Evolutionary conservation across 2,329 filamentous ascomycete species (phyloP).

Genomic region (Colletotrichum tropicicola): DNA sequence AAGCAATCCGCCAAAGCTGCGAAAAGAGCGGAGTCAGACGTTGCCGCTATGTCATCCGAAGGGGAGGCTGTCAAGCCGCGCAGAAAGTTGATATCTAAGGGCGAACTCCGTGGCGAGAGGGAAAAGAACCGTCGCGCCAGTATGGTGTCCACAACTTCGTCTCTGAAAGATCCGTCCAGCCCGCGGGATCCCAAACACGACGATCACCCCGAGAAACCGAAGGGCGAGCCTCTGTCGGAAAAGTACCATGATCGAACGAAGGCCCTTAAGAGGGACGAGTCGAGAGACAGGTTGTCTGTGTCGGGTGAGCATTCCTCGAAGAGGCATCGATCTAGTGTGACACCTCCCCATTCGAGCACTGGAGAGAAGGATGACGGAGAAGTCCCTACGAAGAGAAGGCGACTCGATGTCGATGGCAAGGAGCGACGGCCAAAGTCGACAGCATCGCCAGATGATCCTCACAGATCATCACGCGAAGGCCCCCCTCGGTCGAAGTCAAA

Average conservation of each 20-base stretch:
- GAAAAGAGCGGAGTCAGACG: conserved; percentile 64
- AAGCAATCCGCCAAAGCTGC: conserved; percentile 57
- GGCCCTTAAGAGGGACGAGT: conserved; percentile 69
- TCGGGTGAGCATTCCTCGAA: conserved; percentile 64
- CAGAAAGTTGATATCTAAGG: conserved; percentile 70
- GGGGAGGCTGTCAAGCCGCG: conserved; percentile 67
- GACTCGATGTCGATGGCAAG: conserved; percentile 62
- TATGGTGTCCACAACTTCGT: conserved; percentile 64
- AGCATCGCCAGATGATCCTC: conserved; percentile 55
- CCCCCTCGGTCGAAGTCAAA: conserved; percentile 38
- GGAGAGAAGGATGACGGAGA: conserved; percentile 63
- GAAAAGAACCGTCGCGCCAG: conserved; percentile 68
- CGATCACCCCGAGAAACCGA: conserved; percentile 57
- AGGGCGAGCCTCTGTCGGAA: conserved; percentile 54
- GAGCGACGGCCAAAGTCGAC: conserved; percentile 57
- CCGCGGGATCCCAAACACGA: conserved; percentile 60
- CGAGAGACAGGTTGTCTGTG: conserved; percentile 61
- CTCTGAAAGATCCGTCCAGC: conserved; percentile 61
- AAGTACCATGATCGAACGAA: conserved; percentile 69
- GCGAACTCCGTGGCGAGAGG: conserved; percentile 67
- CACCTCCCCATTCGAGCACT: conserved; percentile 62
- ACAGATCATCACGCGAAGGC: conserved; percentile 28
- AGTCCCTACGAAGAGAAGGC: conserved; percentile 63
- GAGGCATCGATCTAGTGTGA: conserved; percentile 66
- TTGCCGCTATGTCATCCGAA: conserved; percentile 61